Base-by-base conservation (phyloP, 345 rosid species). In the Carallia brachiata region DNA sequence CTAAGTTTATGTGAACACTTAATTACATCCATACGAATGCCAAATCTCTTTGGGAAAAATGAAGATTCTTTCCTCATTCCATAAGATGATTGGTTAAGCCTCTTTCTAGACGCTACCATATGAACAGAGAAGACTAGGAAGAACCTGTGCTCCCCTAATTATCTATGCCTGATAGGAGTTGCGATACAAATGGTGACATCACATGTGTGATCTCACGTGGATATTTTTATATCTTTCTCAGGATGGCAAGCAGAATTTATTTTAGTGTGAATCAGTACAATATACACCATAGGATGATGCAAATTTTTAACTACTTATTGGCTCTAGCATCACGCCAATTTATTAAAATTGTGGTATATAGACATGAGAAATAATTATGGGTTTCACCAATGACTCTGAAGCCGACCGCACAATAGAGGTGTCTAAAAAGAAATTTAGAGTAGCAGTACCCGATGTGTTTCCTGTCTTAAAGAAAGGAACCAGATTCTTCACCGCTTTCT, bases 41-140 rank as follows among this genome's bases (percentile, higher is more conserved):
- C 15, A 52, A 47, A 17, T 72, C 68, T 37, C 71, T 68, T 54
- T 34, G 2, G 32, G 27, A 23, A 23, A 23, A 23, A 23, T 12
- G 64, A 63, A 66, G 70, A 78, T 80, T 55, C 77, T 62, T 76
- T 75, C 67, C 70, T 57, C 66, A 74, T 40, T 64, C 47, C 36
- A 69, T 32, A 7, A 61, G 30, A 31, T 36, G 36, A 53, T 10
- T 30, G 19, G 1, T 16, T 23, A 56, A 19, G 52, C 67, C 70
- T 52, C 67, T 56, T 47, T 44, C 44, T 39, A 23, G 28, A 37
- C 48, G 67, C 30, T 28, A 37, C 54, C 27, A 19, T 2, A 32
- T 31, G 48, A 30, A 67, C 30, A 36, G 30, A 5, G 34, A 60
- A 44, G 32, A 61, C 5, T 32, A 44, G 1, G 31, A 72, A 58